A percentile compares a stretch with the other conserved stretches of the same genome.
These are phyloP conservation scores for Hypoxylon trugodes DNA, from an alignment of 495 filamentous ascomycete species.

Conservation along the genomic window DNA sequence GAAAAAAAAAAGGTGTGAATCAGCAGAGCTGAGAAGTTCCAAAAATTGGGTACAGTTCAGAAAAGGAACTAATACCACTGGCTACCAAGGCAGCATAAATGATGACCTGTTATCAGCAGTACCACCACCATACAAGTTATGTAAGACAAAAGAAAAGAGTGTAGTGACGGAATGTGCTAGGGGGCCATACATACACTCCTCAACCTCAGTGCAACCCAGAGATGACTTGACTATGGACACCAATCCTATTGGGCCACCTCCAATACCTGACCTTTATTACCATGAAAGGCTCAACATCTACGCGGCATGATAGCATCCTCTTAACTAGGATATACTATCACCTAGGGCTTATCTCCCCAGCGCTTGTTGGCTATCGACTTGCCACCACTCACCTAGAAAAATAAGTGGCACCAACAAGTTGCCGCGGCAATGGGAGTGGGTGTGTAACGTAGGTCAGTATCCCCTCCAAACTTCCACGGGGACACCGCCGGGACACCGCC, in stretches of 20 bases:
- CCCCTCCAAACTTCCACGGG: background rate
- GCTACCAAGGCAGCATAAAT: background rate
- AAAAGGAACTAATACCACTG: background rate
- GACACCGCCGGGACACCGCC: conserved; percentile 2
- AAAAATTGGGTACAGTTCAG: conserved; percentile 6
- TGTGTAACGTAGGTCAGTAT: background rate
- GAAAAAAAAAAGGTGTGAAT: conserved; percentile 18
- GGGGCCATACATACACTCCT: background rate
- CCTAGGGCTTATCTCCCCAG: conserved; percentile 2
- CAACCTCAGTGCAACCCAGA: conserved; percentile 11
- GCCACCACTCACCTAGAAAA: background rate
- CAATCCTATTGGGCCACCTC: conserved; percentile 1
- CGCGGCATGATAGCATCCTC: background rate
- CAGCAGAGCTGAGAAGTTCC: conserved; percentile 23
- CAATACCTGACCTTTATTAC: conserved; percentile 22
- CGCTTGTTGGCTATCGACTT: background rate
- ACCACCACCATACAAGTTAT: background rate
- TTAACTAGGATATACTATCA: background rate
- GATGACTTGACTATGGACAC: conserved; percentile 5
- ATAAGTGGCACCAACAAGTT: background rate
- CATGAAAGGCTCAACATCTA: background rate
- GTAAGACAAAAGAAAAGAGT: background rate
- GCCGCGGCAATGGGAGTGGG: conserved; percentile 4
- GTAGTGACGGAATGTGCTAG: background rate
- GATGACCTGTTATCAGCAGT: background rate